A percentile compares a stretch with the other conserved stretches of the same genome.
Conservation (phyloP, 2,329 filamentous ascomycete species). For the Phialocephala subalpina region DNA sequence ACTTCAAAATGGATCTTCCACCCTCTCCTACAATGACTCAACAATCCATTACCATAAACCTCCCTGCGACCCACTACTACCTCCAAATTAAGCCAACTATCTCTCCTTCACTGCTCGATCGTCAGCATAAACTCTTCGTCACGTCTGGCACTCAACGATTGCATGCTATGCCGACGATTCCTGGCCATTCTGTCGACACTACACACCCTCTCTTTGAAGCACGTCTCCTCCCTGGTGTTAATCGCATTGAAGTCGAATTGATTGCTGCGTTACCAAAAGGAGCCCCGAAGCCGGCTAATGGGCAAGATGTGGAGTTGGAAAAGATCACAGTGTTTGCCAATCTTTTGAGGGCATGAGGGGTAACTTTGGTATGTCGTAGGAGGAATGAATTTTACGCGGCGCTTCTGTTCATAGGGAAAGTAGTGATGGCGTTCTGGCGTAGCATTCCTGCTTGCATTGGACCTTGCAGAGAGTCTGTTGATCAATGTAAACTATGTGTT, state of each 20-base stretch:
- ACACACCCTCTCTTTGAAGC: conserved; percentile 79
- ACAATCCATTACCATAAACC: conserved; percentile 75
- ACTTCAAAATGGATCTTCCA: conserved; percentile 68
- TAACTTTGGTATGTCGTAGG: neutral
- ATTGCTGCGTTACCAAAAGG: conserved; percentile 73
- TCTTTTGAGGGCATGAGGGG: conserved; percentile 56
- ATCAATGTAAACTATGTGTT: conserved; percentile 24
- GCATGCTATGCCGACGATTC: conserved; percentile 52
- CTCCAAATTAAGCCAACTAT: conserved; percentile 76
- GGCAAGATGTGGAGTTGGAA: conserved; percentile 77
- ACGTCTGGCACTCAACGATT: conserved; percentile 72
- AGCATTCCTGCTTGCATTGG: conserved; percentile 13
- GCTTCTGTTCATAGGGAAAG: conserved; percentile 18
- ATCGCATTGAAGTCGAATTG: conserved; percentile 80
- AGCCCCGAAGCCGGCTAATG: conserved; percentile 60
- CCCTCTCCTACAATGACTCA: conserved; percentile 72
- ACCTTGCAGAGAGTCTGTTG: neutral
- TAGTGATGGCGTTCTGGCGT: conserved; percentile 17
- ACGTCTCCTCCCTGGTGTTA: conserved; percentile 74
- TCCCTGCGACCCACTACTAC: conserved; percentile 72
- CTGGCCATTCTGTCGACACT: conserved; percentile 61
- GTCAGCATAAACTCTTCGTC: conserved; percentile 81
- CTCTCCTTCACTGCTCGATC: conserved; percentile 67
- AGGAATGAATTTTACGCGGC: conserved; percentile 13
- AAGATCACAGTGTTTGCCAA: conserved; percentile 80